phyloP scores from a whole-genome alignment of 106 monocot genomes.

The Gastrodia elata region DNA sequence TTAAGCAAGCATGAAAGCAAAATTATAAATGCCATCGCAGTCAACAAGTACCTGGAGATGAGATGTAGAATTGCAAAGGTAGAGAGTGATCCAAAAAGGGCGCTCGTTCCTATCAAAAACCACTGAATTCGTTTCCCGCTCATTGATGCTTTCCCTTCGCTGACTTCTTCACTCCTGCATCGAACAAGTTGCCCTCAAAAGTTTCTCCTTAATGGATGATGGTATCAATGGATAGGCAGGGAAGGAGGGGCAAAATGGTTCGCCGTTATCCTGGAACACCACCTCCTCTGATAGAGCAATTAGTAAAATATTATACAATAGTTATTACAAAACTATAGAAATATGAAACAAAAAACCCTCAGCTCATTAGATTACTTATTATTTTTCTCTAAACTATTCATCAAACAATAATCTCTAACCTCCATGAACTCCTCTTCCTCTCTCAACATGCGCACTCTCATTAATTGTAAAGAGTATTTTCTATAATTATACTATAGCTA shows the following conservation, averaged over 20 bases:
- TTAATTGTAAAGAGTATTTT: too few relatives aligned
- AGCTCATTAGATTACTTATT: too few relatives aligned
- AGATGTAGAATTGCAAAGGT: slow-evolving; percentile 47
- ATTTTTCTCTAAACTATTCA: too few relatives aligned
- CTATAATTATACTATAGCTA: too few relatives aligned
- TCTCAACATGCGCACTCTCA: too few relatives aligned
- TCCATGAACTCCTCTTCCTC: too few relatives aligned
- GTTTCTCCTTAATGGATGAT: not conserved
- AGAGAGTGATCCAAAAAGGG: slow-evolving; percentile 60
- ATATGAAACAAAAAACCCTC: too few relatives aligned
- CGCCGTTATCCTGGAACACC: too few relatives aligned
- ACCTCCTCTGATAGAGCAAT: too few relatives aligned
- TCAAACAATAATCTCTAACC: too few relatives aligned
- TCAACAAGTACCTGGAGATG: slow-evolving; percentile 40
- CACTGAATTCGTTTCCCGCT: slow-evolving; percentile 46
- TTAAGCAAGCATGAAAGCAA: not conserved
- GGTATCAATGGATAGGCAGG: not conserved
- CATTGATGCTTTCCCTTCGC: slow-evolving; percentile 20
- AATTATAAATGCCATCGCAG: not conserved
- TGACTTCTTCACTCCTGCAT: not conserved
- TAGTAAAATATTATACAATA: too few relatives aligned
- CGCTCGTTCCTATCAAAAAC: slow-evolving; percentile 44
- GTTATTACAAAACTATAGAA: too few relatives aligned
- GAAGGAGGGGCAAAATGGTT: not conserved
- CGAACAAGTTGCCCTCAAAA: not conserved